These are phyloP conservation scores for Xylaria sp. DNA, from an alignment of 2,329 filamentous ascomycete species.

Conservation along the genomic window DNA sequence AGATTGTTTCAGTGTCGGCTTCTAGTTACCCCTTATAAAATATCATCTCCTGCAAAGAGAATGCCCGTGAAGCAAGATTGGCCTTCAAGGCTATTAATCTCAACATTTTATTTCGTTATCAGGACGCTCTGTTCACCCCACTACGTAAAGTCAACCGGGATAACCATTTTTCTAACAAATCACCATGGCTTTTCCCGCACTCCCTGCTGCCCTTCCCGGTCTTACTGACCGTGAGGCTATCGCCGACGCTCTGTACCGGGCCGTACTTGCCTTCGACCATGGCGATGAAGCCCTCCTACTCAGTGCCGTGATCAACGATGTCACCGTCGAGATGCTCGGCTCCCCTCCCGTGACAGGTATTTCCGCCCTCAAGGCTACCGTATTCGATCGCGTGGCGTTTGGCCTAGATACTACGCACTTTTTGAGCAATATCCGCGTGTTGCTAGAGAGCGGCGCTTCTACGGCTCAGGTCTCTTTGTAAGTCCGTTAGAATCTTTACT, in stretches of 20 bases:
- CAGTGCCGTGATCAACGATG: slow-evolving; percentile 1
- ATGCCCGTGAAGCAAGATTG: not conserved
- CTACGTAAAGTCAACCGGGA: not conserved
- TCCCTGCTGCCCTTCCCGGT: slow-evolving; percentile 11
- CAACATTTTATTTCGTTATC: not conserved
- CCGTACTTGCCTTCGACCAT: slow-evolving; percentile 4
- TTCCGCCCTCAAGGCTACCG: not conserved
- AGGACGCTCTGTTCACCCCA: too few relatives aligned
- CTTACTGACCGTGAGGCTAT: slow-evolving; percentile 23
- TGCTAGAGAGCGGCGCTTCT: not conserved
- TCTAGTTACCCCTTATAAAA: not conserved
- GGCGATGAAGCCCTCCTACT: slow-evolving; percentile 5
- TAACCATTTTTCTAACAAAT: not conserved
- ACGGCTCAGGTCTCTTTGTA: slow-evolving; percentile 15
- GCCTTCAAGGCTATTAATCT: not conserved
- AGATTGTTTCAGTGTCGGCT: not conserved
- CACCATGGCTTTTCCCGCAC: not conserved
- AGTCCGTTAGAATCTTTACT: too few relatives aligned
- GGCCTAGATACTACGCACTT: slow-evolving; percentile 5
- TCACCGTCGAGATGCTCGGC: not conserved
- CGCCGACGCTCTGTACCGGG: slow-evolving; percentile 16
- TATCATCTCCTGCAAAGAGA: not conserved
- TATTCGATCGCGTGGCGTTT: slow-evolving; percentile 13
- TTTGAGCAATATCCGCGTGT: slow-evolving; percentile 17
- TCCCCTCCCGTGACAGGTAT: not conserved